These are phyloP conservation scores for Suhomyces kunorum DNA, from an alignment of 1,139 yeast genomes.

Conservation along the genomic window DNA sequence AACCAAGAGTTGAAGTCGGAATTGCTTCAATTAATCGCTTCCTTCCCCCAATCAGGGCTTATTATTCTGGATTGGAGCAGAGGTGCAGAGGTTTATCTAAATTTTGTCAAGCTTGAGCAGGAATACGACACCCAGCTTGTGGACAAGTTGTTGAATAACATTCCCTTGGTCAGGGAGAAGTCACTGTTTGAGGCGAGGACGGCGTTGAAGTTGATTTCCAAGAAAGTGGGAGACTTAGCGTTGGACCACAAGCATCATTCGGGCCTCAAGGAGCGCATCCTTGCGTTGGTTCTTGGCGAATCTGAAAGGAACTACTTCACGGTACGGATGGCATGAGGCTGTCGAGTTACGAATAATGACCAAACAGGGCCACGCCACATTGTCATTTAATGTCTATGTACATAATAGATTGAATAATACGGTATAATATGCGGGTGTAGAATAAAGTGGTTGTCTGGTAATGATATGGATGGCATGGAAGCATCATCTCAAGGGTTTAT, in stretches of 20 bases:
- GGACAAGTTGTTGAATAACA: slow-evolving; percentile 39
- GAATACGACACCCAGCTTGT: slow-evolving; percentile 20
- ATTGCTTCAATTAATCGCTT: slow-evolving; percentile 42
- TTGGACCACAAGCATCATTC: slow-evolving; percentile 19
- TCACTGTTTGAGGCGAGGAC: slow-evolving; percentile 38
- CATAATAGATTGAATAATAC: too few relatives aligned
- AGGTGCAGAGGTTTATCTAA: slow-evolving; percentile 60
- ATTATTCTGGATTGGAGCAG: slow-evolving; percentile 56
- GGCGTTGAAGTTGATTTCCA: slow-evolving; percentile 55
- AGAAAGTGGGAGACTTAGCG: slow-evolving; percentile 45
- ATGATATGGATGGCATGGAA: too few relatives aligned
- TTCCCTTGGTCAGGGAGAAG: slow-evolving; percentile 40
- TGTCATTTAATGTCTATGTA: too few relatives aligned
- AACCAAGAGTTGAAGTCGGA: slow-evolving; percentile 22
- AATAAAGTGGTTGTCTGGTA: too few relatives aligned
- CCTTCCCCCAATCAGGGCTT: slow-evolving; percentile 47
- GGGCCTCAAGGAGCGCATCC: slow-evolving; percentile 1
- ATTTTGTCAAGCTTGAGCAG: slow-evolving; percentile 39
- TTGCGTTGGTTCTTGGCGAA: slow-evolving; percentile 37
- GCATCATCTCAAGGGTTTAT: too few relatives aligned
- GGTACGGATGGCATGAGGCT: slow-evolving; percentile 12
- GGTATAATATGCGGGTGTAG: too few relatives aligned
- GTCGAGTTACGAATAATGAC: not conserved
- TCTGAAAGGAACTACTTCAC: slow-evolving; percentile 46
- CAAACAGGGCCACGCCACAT: too few relatives aligned